Percentiles rank a stretch among this genome's conserved stretches.
These are phyloP conservation scores for Nyssa sinensis DNA, from an alignment of 148 eudicot species.

Conservation along the genomic window DNA sequence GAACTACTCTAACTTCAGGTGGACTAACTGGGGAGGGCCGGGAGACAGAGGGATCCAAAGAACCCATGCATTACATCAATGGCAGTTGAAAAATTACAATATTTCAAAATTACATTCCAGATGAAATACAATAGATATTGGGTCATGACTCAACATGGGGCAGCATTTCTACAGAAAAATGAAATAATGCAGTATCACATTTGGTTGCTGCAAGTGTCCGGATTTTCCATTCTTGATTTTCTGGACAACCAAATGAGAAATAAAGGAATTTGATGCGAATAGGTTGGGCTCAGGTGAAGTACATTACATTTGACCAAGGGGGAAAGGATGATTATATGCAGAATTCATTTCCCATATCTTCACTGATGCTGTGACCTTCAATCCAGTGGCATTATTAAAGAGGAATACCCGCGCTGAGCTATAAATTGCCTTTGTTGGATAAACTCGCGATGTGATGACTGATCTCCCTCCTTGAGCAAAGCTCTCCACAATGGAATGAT, in stretches of 20 bases:
- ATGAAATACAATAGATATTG: not conserved
- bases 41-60: no score
- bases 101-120: not conserved
- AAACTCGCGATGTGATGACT: not conserved
- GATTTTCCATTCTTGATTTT: not conserved
- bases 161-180: not conserved
- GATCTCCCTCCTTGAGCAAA: slow-evolving; percentile 2
- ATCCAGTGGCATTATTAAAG: not conserved
- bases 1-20: no score
- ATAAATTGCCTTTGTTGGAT: not conserved
- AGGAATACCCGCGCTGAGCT: not conserved
- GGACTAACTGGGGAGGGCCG: no score
- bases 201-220: not conserved
- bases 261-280: not conserved
- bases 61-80: no score
- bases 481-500: not conserved
- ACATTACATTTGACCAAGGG: not conserved
- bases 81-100: not conserved
- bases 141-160: not conserved
- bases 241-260: not conserved
- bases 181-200: not conserved
- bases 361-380: not conserved
- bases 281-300: not conserved
- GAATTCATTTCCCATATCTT: not conserved
- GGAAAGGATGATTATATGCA: not conserved